Base-by-base conservation (phyloP, 2,329 filamentous ascomycete genomes). In the Fusarium coffeatum region DNA sequence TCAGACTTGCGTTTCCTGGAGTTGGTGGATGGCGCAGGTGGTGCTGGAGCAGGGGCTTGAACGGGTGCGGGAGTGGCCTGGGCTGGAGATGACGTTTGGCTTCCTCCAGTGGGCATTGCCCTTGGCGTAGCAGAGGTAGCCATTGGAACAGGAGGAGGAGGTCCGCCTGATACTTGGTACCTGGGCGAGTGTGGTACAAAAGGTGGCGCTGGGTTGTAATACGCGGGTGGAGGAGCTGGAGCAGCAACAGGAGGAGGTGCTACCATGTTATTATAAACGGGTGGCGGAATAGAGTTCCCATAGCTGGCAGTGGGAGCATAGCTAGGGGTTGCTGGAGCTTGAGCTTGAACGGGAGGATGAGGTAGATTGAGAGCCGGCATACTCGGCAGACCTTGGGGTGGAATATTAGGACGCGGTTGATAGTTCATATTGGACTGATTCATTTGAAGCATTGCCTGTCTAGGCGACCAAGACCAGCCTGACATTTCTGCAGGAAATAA, bases 1-100 rank as follows among this genome's bases (percentile, higher is more conserved):
- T 73, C 72, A 23, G 72, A 73, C 37, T 74, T 74, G 61, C 72
- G 72, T 50, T 74, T 74, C 55, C 57, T 72, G 11, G 62, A 61
- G 16, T 55, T 42, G 10, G 54, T 59, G 18, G 66, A 34, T 43
- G 41, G n/a, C 15, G 49, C 42, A 18, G 47, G 37, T 11, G 46
- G 22, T 6, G 51, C 22, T 6, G 59, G 28, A 7, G 20, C 20
- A 16, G 61, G 58, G 11, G 5, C 32, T 8, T 43, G 40, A 16
- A 40, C 30, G 7, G 48, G 30, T 20, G 22, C 18, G n/a, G 41
- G 20, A 43, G 41, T 6, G 34, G 34, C 41, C 15, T 50, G 48
- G 12, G 9, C 16, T n/a, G 32, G 32, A n/a, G 48, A 27, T 20
- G 48, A 5, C 9, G 40, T 25, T 53, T 30, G 56, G 15, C 25